Conservation (phyloP, 192 early-diverging fungal species). For the Lobosporangium transversale region DNA sequence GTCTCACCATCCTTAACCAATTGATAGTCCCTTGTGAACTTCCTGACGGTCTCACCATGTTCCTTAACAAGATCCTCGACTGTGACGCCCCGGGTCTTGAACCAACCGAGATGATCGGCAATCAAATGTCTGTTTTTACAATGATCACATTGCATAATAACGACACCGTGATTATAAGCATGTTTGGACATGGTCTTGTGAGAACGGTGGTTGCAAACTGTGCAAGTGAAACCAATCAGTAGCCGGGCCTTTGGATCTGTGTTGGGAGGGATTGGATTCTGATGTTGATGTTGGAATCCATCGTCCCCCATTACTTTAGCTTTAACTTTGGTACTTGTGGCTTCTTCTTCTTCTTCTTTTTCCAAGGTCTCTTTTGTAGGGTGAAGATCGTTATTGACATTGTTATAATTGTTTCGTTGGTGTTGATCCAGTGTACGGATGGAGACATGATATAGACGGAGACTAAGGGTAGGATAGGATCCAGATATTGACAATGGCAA, state of each 20-base stretch:
- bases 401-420: neutral
- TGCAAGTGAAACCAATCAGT: slow-evolving; percentile 95
- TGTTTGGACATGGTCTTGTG: slow-evolving; percentile 93
- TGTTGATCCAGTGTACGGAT: slow-evolving; percentile 28
- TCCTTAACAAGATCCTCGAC: slow-evolving; percentile 86
- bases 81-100: slow-evolving; percentile 72
- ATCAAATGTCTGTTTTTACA: slow-evolving; percentile 95
- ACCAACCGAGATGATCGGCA: slow-evolving; percentile 98
- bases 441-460: slow-evolving; percentile 38
- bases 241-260: slow-evolving; percentile 63
- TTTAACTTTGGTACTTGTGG: neutral
- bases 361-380: neutral
- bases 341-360: neutral
- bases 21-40: slow-evolving; percentile 46
- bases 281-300: slow-evolving; percentile 33
- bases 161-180: slow-evolving; percentile 91
- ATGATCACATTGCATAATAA: slow-evolving; percentile 90
- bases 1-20: slow-evolving; percentile 45
- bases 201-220: slow-evolving; percentile 85
- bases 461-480: neutral
- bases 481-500: no score
- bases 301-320: no score
- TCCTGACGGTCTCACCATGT: slow-evolving; percentile 75
- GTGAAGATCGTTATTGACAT: neutral
- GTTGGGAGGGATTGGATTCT: slow-evolving; percentile 42